These are phyloP conservation scores for Cyclotella atomus DNA, from an alignment of 108 stramenopile species.

Conservation along the genomic window DNA sequence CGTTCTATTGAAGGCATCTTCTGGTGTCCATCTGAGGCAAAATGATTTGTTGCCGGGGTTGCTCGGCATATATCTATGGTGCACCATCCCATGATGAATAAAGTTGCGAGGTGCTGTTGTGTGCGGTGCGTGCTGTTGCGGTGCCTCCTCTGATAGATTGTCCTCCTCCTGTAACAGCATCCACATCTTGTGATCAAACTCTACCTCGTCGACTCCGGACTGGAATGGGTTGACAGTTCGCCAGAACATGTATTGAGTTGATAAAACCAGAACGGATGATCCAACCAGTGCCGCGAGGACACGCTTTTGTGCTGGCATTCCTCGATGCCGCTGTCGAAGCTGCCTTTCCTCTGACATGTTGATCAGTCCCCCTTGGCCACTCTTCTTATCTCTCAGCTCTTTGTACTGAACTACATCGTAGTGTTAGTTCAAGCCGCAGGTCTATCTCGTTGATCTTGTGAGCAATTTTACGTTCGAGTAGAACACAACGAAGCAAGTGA, in stretches of 20 bases:
- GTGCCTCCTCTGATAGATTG: neutral
- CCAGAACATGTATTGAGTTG: neutral
- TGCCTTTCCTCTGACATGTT: no score
- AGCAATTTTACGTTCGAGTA: no score
- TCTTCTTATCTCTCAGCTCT: no score
- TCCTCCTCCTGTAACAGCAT: neutral
- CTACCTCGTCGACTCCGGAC: neutral
- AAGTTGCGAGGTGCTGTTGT: neutral
- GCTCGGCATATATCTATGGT: neutral
- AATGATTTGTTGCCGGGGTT: slow-evolving; percentile 7
- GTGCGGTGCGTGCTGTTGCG: no score
- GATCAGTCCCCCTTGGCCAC: no score
- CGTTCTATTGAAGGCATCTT: slow-evolving; percentile 26
- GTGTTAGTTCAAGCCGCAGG: no score
- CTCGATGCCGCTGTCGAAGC: no score
- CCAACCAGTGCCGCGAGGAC: neutral
- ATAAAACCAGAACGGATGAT: neutral
- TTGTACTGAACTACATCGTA: no score
- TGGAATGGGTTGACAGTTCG: slow-evolving; percentile 1
- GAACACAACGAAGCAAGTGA: no score
- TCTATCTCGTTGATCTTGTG: no score
- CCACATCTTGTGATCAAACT: neutral
- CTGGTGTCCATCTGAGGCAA: slow-evolving; percentile 9
- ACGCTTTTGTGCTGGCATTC: no score
- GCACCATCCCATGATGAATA: neutral